Conservation (phyloP, 2,329 filamentous ascomycete genomes). For the Dactylonectria macrodidyma region DNA sequence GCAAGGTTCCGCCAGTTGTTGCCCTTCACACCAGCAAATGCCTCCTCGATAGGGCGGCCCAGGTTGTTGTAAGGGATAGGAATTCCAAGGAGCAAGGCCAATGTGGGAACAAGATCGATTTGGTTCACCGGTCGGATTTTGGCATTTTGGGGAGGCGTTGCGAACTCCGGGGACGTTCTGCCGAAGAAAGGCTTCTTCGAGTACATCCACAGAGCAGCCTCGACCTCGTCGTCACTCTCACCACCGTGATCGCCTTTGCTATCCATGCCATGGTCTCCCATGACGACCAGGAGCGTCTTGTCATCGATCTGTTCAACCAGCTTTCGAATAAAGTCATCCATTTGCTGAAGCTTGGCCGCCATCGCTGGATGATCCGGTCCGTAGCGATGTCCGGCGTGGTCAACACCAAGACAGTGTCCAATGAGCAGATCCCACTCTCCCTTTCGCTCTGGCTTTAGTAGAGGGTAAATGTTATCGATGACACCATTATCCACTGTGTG, state of each 20-base stretch:
- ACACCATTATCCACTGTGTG: constrained; percentile 98
- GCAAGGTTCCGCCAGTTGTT: constrained; percentile 84
- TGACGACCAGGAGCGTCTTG: constrained; percentile 89
- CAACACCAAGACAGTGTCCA: constrained; percentile 94
- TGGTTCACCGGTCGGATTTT: constrained; percentile 84
- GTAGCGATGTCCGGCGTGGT: constrained; percentile 97
- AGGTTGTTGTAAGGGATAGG: constrained; percentile 98
- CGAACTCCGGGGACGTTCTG: constrained; percentile 73
- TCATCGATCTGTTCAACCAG: constrained; percentile 84
- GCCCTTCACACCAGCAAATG: constrained; percentile 81
- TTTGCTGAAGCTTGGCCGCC: constrained; percentile 90
- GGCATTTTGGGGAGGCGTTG: constrained; percentile 76
- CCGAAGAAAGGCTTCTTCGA: constrained; percentile 91
- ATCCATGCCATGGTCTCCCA: constrained; percentile 99
- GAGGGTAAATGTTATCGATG: constrained; percentile 88
- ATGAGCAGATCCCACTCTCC: constrained; percentile 94
- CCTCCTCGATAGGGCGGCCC: constrained; percentile 93
- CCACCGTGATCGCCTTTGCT: constrained; percentile 97
- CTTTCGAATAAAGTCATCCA: constrained; percentile 84
- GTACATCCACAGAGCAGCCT: constrained; percentile 98
- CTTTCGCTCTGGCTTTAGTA: constrained; percentile 76
- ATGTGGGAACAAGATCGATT: constrained; percentile 95
- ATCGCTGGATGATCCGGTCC: constrained; percentile 94
- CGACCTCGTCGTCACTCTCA: constrained; percentile 95
- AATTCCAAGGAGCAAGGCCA: constrained; percentile 88